Conservation (phyloP, 768 basidiomycete genomes). For the Clitopilus passeckerianus region DNA sequence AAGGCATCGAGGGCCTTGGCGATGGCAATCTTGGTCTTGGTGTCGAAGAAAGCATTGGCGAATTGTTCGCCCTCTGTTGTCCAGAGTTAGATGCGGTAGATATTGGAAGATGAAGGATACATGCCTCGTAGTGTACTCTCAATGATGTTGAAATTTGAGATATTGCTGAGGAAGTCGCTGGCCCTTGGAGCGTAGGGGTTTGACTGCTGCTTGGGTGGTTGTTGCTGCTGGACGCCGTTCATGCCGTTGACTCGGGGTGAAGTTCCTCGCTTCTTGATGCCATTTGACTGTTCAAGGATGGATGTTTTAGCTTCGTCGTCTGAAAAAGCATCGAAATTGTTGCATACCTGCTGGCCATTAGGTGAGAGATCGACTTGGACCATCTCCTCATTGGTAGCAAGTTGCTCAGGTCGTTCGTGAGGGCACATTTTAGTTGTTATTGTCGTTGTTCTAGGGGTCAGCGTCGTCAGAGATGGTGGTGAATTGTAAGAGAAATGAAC, state of each 20-base stretch:
- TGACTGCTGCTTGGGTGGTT: conserved; percentile 32
- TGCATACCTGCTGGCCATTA: conserved; percentile 10
- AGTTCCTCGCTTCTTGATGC: conserved; percentile 35
- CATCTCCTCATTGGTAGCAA: conserved; percentile 54
- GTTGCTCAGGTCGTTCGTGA: conserved; percentile 45
- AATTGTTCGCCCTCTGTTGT: conserved; percentile 93
- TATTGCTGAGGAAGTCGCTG: conserved; percentile 87
- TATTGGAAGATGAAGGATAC: conserved; percentile 16
- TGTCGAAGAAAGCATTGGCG: conserved; percentile 99
- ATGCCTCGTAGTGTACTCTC: conserved; percentile 92
- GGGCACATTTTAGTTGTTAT: conserved; percentile 52
- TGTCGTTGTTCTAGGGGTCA: background rate
- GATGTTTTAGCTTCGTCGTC: too few relatives aligned
- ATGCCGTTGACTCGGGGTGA: conserved; percentile 23
- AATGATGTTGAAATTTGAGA: conserved; percentile 94
- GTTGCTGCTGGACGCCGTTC: background rate
- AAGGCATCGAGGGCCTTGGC: conserved; percentile 98
- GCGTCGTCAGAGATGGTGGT: background rate
- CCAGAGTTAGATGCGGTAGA: conserved; percentile 7
- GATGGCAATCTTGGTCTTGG: conserved; percentile 99
- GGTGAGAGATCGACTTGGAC: conserved; percentile 60
- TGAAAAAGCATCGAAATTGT: background rate
- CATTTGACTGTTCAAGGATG: conserved; percentile 4
- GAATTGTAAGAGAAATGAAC: too few relatives aligned
- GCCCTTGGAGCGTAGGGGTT: conserved; percentile 92